A percentile compares a stretch with the other conserved stretches of the same genome.
phyloP scores from a whole-genome alignment of 2,329 filamentous ascomycete genomes.

The Stagonosporopsis rhizophila region DNA sequence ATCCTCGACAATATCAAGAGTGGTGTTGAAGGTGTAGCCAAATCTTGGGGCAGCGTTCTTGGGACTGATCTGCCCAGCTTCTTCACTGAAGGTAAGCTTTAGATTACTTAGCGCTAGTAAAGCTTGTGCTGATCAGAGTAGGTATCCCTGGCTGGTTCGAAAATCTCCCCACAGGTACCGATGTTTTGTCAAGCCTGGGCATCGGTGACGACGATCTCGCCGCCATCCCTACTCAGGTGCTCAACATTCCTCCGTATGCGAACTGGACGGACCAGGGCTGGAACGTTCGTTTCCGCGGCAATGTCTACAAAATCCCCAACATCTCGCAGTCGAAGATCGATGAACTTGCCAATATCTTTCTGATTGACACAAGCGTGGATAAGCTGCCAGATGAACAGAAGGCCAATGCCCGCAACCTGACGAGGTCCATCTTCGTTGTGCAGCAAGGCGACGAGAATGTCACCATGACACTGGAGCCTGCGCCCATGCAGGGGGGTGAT shows the following conservation, averaged over 20 bases:
- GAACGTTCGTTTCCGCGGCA: constrained; percentile 79
- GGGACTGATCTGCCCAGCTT: constrained; percentile 47
- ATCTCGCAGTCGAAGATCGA: constrained; percentile 70
- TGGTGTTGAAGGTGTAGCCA: constrained; percentile 38
- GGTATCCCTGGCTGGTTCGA: constrained; percentile 70
- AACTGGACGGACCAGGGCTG: constrained; percentile 81
- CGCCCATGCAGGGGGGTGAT: constrained; percentile 62
- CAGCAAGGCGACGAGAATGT: constrained; percentile 72
- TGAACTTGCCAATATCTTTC: constrained; percentile 72
- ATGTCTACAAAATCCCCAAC: constrained; percentile 81
- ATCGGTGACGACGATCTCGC: constrained; percentile 65
- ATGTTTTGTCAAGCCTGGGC: constrained; percentile 67
- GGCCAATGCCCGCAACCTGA: constrained; percentile 75
- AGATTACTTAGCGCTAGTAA: constrained; percentile 16
- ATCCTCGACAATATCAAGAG: constrained; percentile 43
- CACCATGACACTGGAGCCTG: constrained; percentile 67
- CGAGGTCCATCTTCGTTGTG: constrained; percentile 75
- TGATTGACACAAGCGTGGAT: constrained; percentile 69
- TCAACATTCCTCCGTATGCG: constrained; percentile 72
- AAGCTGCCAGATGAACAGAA: constrained; percentile 66
- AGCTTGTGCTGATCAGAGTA: constrained; percentile 31
- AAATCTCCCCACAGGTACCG: constrained; percentile 67
- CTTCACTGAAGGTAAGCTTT: constrained; percentile 44
- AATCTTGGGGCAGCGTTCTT: constrained; percentile 44
- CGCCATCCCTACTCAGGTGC: constrained; percentile 71